Evolutionary conservation across 192 early-diverging fungal genomes (phyloP).

Genomic region (Coemansia sp.): DNA sequence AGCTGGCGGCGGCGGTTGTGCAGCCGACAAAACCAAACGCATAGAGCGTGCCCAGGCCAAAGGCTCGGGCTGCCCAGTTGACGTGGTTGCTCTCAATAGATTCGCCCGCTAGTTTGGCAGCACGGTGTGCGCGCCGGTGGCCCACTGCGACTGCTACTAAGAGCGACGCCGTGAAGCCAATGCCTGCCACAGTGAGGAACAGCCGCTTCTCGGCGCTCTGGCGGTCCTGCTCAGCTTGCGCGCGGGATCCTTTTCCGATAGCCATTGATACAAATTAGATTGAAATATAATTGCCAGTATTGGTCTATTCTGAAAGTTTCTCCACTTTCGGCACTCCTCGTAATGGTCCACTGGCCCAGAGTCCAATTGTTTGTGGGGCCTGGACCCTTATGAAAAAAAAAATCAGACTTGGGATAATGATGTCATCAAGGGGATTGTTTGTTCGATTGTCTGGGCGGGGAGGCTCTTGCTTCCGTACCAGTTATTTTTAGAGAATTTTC

Average conservation of each 20-base stretch:
- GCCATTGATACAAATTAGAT: not conserved
- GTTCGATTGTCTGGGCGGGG: too few relatives aligned
- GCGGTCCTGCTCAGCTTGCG: constrained; percentile 23
- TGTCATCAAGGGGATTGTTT: too few relatives aligned
- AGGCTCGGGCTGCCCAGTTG: constrained; percentile 26
- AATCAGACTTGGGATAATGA: too few relatives aligned
- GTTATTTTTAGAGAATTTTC: too few relatives aligned
- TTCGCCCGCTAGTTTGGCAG: constrained; percentile 14
- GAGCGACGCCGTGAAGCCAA: constrained; percentile 25
- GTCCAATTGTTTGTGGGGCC: too few relatives aligned
- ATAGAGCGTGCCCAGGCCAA: constrained; percentile 43
- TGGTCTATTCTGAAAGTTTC: too few relatives aligned
- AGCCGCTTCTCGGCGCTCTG: constrained; percentile 28
- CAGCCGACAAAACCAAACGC: constrained; percentile 31
- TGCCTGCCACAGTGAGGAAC: constrained; percentile 21
- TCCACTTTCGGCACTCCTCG: too few relatives aligned
- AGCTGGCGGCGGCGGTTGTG: constrained; percentile 12
- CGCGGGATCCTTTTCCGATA: constrained; percentile 1
- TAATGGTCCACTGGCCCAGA: too few relatives aligned
- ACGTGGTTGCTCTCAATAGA: constrained; percentile 17
- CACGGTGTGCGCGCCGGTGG: constrained; percentile 32
- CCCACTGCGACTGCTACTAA: constrained; percentile 28
- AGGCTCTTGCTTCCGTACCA: too few relatives aligned
- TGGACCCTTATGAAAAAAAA: too few relatives aligned
- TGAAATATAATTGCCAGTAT: too few relatives aligned